Base-by-base conservation (phyloP, 148 eudicot genomes). In the Suaeda aralocaspica region DNA sequence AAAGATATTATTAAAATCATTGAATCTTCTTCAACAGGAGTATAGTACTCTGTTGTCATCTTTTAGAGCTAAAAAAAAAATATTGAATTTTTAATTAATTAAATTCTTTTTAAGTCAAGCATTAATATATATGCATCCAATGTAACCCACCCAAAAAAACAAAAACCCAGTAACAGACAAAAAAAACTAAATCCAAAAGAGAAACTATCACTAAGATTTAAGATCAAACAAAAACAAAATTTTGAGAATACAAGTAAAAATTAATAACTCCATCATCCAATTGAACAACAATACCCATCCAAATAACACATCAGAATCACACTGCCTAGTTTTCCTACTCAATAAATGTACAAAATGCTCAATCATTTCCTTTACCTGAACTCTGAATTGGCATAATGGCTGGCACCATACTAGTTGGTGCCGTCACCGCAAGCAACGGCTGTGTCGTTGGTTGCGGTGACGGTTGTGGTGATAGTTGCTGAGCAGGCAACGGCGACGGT, bases 341-440 rank as follows among this genome's bases (percentile, higher is more conserved):
- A 67, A 33, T 13, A 61, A 31, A 59, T 36, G 41, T 8, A n/a
- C 8, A 36, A 36, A 3, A 50, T 16, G 52, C 31, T 69, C 68
- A 69, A 29, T n/a, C 14, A 46, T 7, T n/a, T 57, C 16, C 42
- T 58, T 29, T 83, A 93, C 98, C 98, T 88, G 88, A 76, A 79
- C 34, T 87, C 50, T 76, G 86, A 71, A 59, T 39, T 59, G 88
- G 84, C 76, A 78, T 64, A 63, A 72, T 77, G 55, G 84, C 49
- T 55, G 91, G 72, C 66, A 68, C 72, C 36, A 74, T 79, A 56
- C 76, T 68, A 39, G 82, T 61, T 22, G 83, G 10, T 11, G 84
- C 74, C 70, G 87, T 66, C 33, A 59, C 65, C 26, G 69, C n/a
- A 31, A 79, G 78, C 12, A 64, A 52, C n/a, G 81, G 72, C 31